A percentile compares a stretch with the other conserved stretches of the same genome.
phyloP scores from a whole-genome alignment of 129 eudicot species.

The Tanacetum coccineum region DNA sequence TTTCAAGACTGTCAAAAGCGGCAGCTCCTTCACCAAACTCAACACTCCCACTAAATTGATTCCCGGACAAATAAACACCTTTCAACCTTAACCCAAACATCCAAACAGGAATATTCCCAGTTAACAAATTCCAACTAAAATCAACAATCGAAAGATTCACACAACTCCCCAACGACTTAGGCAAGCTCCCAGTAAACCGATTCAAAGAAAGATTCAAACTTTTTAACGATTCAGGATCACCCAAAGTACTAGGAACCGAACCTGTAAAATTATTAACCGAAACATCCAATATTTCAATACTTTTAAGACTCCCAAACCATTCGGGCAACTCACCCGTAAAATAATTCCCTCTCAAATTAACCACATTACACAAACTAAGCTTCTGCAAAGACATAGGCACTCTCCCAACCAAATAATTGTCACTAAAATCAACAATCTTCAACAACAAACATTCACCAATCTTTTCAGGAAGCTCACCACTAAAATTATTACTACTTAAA shows the following conservation, averaged over 20 bases:
- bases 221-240: slow-evolving; percentile 50
- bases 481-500: slow-evolving; percentile 52
- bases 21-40: slow-evolving; percentile 32
- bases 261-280: slow-evolving; percentile 73
- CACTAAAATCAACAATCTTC: slow-evolving; percentile 60
- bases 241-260: slow-evolving; percentile 47
- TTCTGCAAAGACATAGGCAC: slow-evolving; percentile 71
- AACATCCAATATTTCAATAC: slow-evolving; percentile 63
- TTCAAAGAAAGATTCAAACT: slow-evolving; percentile 60
- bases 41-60: slow-evolving; percentile 50
- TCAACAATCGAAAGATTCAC: slow-evolving; percentile 49
- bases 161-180: slow-evolving; percentile 53
- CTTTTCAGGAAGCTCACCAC: slow-evolving; percentile 65
- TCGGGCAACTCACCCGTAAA: slow-evolving; percentile 63
- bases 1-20: slow-evolving; percentile 52
- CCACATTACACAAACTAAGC: slow-evolving; percentile 57
- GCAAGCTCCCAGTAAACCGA: slow-evolving; percentile 56
- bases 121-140: slow-evolving; percentile 49
- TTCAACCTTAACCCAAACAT: slow-evolving; percentile 48
- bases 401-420: slow-evolving; percentile 54
- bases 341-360: slow-evolving; percentile 53
- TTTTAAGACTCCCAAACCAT: slow-evolving; percentile 70
- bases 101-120: slow-evolving; percentile 69
- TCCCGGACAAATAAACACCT: slow-evolving; percentile 48
- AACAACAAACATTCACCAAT: slow-evolving; percentile 69